phyloP scores from a whole-genome alignment of 2,329 filamentous ascomycete genomes.

The Leptographium lundbergii region DNA sequence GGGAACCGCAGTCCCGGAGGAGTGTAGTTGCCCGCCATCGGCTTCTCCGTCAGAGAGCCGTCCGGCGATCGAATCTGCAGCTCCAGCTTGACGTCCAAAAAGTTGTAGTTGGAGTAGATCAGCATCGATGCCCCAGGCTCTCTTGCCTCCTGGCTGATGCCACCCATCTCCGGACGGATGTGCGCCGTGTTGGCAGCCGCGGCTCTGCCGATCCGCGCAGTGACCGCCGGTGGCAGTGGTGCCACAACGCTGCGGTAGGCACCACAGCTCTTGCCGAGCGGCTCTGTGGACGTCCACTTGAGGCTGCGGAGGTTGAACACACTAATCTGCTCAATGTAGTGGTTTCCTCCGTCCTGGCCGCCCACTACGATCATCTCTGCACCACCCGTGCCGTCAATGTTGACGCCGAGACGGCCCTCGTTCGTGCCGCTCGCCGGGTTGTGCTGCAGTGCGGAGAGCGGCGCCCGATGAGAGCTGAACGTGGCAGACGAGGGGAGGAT shows the following conservation, averaged over 20 bases:
- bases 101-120: constrained; percentile 99
- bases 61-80: constrained; percentile 79
- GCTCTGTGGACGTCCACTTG: constrained; percentile 86
- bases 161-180: constrained; percentile 28
- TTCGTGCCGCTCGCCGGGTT: constrained; percentile 77
- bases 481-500: constrained; percentile 78
- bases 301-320: constrained; percentile 93
- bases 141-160: constrained; percentile 39
- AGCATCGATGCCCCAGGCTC: constrained; percentile 65
- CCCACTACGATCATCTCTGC: constrained; percentile 97
- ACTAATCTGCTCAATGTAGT: constrained; percentile 97
- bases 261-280: constrained; percentile 82
- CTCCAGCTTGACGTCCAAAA: constrained; percentile 91
- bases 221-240: constrained; percentile 56
- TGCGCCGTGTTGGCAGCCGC: constrained; percentile 24
- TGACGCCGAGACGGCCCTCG: constrained; percentile 75
- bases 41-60: constrained; percentile 71
- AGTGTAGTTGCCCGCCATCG: constrained; percentile 77
- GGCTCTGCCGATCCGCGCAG: constrained; percentile 53
- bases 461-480: constrained; percentile 74
- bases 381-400: constrained; percentile 80
- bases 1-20: constrained; percentile 90
- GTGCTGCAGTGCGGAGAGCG: constrained; percentile 76
- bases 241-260: constrained; percentile 93
- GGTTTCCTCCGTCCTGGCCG: constrained; percentile 92